phyloP scores from a whole-genome alignment of 1,284 basidiomycete genomes.

The Ustilago cynodontis region DNA sequence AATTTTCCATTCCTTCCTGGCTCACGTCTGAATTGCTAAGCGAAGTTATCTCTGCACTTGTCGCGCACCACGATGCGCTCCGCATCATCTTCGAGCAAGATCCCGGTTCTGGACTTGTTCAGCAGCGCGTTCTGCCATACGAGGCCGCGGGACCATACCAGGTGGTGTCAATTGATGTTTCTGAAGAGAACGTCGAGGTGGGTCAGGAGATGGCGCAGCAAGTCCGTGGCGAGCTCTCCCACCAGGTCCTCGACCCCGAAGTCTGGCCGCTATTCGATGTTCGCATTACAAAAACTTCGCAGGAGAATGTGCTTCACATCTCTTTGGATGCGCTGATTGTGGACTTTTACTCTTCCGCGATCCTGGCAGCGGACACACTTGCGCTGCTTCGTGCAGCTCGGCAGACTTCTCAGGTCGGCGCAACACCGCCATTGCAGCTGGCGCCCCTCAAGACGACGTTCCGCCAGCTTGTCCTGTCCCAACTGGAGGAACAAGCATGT shows the following conservation, averaged over 20 bases:
- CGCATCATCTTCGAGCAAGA: not conserved
- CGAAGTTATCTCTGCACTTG: not conserved
- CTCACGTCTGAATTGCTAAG: not conserved
- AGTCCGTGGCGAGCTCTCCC: not conserved
- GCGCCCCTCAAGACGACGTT: not conserved
- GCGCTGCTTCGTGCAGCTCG: not conserved
- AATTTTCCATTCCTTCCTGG: not conserved
- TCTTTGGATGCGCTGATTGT: not conserved
- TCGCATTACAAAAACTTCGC: not conserved
- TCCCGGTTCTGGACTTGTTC: not conserved
- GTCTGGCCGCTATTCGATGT: not conserved
- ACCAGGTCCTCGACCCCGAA: not conserved
- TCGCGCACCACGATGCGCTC: not conserved
- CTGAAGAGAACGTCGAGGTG: not conserved
- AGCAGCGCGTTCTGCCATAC: not conserved
- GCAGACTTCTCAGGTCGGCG: not conserved
- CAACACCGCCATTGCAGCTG: not conserved
- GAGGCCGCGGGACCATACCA: not conserved
- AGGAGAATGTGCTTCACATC: not conserved
- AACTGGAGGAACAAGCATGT: not conserved
- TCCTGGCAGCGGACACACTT: not conserved
- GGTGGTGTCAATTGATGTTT: not conserved
- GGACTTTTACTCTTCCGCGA: not conserved
- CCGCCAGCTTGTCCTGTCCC: not conserved
- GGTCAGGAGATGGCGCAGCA: not conserved